Base-by-base conservation (phyloP, 768 basidiomycete species). In the Collybia nuda region DNA sequence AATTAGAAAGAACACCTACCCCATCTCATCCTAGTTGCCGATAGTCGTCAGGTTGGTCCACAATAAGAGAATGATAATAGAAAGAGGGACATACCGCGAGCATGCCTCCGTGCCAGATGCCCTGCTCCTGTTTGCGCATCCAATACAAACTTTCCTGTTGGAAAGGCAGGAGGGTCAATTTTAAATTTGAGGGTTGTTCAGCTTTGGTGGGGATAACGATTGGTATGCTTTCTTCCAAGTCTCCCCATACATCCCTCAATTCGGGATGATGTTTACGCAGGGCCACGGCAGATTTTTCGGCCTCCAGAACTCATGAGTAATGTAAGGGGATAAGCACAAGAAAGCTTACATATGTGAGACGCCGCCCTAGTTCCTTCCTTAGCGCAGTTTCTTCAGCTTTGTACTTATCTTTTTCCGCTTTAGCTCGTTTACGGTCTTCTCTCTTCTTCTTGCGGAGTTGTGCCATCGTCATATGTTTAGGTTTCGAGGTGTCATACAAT, bases 111-210 rank as follows among this genome's bases (percentile, higher is more conserved):
- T 77, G 73, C 91, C 95, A 98, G 2, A 83, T 69, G 6, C 89
- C 80, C 47, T 85, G 73, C 66, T 99, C 97, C 71, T 98, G 97
- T 62, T 91, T 79, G 57, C 83, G 81, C 93, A 99, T 96, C 97
- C 97, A 99, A 61, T 76, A 86, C 55, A 99, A 73, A 69, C 91
- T 93, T 70, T 99, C 97, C 46, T 81, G 83, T 66, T 99, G 97
- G 80, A 98, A 99, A 1, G 95, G 96, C 29, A 99, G 74, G 3
- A 99, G 79, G 0, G 80, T 84, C 44, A 91, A 79, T 65, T 93
- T 96, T 52, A 98, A 72, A n/a, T 84, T 85, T 2, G 70, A 72
- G 2, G 97, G 95, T 50, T 95, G 94, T 23, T 80, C 79, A 41
- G 87, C 89, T 59, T 82, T 81, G 44, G 80, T 69, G 2, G 93